A percentile compares a stretch with the other conserved stretches of the same genome.
These are phyloP conservation scores for Mucor saturninus DNA, from an alignment of 371 early-diverging fungal genomes.

Conservation along the genomic window DNA sequence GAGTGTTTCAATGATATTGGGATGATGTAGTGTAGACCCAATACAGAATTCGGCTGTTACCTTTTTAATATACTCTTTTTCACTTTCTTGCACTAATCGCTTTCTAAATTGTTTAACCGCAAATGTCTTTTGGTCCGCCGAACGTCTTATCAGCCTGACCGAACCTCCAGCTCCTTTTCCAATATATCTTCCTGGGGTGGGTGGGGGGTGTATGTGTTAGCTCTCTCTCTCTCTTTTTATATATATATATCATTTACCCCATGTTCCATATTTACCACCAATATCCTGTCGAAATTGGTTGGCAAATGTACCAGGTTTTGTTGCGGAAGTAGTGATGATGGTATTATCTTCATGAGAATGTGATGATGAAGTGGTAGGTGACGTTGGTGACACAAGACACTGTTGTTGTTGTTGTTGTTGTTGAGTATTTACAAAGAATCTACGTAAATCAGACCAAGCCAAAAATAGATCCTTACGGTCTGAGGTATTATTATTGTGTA, in stretches of 20 bases:
- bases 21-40: conserved; percentile 76
- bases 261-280: conserved; percentile 35
- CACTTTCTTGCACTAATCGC: conserved; percentile 64
- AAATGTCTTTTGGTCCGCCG: conserved; percentile 58
- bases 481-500: neutral
- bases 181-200: conserved; percentile 58
- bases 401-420: conserved; percentile 19
- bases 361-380: conserved; percentile 20
- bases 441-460: conserved; percentile 37
- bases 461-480: conserved; percentile 33
- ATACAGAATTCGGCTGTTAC: conserved; percentile 84
- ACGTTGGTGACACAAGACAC: conserved; percentile 9
- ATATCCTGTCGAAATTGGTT: conserved; percentile 39
- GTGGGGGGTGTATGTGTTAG: no score
- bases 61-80: conserved; percentile 77
- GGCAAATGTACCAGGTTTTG: conserved; percentile 32
- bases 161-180: conserved; percentile 76
- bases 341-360: conserved; percentile 21
- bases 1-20: conserved; percentile 83
- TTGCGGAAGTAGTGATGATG: neutral
- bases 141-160: conserved; percentile 60
- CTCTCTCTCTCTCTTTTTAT: neutral
- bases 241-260: conserved; percentile 26
- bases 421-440: conserved; percentile 36
- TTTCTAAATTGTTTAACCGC: conserved; percentile 82